Base-by-base conservation (phyloP, 345 rosid genomes). In the Limnanthes douglasii region DNA sequence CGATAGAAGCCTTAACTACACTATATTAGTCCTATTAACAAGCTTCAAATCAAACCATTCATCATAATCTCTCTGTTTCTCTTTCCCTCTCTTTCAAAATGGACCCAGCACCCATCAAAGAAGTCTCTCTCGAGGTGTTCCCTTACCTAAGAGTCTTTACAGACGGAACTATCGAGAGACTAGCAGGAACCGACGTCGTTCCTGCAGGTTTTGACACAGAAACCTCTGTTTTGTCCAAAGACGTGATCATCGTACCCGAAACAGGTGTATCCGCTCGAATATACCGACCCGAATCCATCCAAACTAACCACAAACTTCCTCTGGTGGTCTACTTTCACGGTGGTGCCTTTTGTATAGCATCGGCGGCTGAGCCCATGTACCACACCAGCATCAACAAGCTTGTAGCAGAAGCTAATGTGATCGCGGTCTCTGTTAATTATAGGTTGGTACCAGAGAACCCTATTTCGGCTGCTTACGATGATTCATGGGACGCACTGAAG, bases 241-340 rank as follows among this genome's bases (percentile, higher is more conserved):
- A 86, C 58, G 60, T 65, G 44, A 22, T 61, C 9, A 56, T 86
- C 42, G 17, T 57, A 39, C 63, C 72, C 0, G 48, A 70, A 45
- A 68, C 70, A 11, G 60, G 54, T 0, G 43, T 81, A 26, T 55
- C 83, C 0, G 92, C 78, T 29, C 52, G 94, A 31, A 45, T 86
- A 33, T 86, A 81, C 61, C 55, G 58, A 18, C 86, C 92, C 12
- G 45, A 41, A 8, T 37, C 48, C 11, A 10, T 34, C 34, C 44
- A 45, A 23, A 2, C 41, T 0, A 21, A 33, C 6, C 37, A 43
- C 11, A 73, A 65, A 26, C 65, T 82, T 37, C 93, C 97, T 2
- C 66, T 86, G 9, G 70, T 67, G 6, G 46, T 82, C 19, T 86
- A 82, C 59, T 65, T 67, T 20, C 97, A 86, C 8, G 97, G 97